Base-by-base conservation (phyloP, 1,139 yeast species). In the Debaryomycetaceae sp. region DNA sequence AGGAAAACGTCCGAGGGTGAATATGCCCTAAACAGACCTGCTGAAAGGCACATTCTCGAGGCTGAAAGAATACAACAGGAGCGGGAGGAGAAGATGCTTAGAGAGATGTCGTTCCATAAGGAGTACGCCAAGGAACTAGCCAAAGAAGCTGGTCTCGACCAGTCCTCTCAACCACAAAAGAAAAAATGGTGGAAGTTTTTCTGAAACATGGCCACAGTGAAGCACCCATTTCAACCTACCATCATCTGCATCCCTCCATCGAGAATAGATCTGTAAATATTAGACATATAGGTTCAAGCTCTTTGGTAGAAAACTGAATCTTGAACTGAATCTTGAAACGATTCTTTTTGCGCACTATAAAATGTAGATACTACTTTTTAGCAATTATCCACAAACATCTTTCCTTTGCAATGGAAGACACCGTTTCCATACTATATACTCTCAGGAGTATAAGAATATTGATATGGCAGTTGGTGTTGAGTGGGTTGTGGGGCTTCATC, bases 21-120 rank as follows among this genome's bases (percentile, higher is more conserved):
- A 39, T 72, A 60, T 56, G 87, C 80, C 2, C 70, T 81, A 70
- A 86, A 80, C 58, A 74, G 87, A 63, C 95, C 90, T 6, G 81
- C 83, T 45, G 80, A 80, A 61, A 78, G 82, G 55, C 96, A 87
- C 56, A 75, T 83, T 6, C 76, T 86, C 49, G 89, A 85, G 59
- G 95, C 95, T 0, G 87, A 86, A 60, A 71, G 87, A 50, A 72
- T 83, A 31, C 71, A 78, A 48, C 95, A 87, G 60, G 80, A 81
- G 46, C 75, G 80, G 43, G 96, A 87, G 57, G 95, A 86, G 57
- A 73, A 74, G 33, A 63, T 78, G 59, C 68, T 87, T 54, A 66
- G 79, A 46, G 87, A 82, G n/a, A 68, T 76, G 47, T 81, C 75
- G 48, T 53, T 54, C 47, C 71, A 67, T 48, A 59, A 58, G 38